Evolutionary conservation across 2,329 filamentous ascomycete species (phyloP).

Genomic region (Dissoconium aciculare): DNA sequence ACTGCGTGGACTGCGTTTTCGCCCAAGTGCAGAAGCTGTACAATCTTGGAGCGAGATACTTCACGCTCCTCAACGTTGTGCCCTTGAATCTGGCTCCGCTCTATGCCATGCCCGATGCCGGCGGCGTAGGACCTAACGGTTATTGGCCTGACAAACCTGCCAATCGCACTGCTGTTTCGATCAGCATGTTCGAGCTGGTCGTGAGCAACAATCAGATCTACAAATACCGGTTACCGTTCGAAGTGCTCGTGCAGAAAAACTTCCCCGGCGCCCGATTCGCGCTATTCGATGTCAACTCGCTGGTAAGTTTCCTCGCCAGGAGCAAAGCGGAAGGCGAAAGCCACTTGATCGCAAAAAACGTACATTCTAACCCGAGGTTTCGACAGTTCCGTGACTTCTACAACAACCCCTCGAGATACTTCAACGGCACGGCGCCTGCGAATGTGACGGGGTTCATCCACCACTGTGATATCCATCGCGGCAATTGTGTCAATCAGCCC

Average conservation of each 20-base stretch:
- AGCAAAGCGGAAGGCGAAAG: too few relatives aligned
- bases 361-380: not conserved
- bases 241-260: constrained; percentile 27
- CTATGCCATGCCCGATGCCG: constrained; percentile 41
- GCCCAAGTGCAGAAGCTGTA: constrained; percentile 48
- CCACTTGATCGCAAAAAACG: not conserved
- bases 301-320: constrained; percentile 34
- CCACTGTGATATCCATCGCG: constrained; percentile 34
- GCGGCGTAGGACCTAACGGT: constrained; percentile 29
- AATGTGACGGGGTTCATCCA: constrained; percentile 47
- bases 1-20: constrained; percentile 57
- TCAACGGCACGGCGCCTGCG: constrained; percentile 46
- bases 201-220: constrained; percentile 37
- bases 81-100: constrained; percentile 54
- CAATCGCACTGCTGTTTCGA: constrained; percentile 37
- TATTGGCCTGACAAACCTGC: constrained; percentile 34
- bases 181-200: constrained; percentile 39
- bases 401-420: constrained; percentile 42
- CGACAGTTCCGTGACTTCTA: constrained; percentile 49
- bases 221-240: constrained; percentile 37
- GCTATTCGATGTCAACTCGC: constrained; percentile 50
- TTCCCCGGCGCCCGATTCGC: constrained; percentile 46
- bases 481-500: constrained; percentile 28
- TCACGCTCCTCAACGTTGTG: constrained; percentile 55
- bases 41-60: constrained; percentile 49